Evolutionary conservation across 768 basidiomycete species (phyloP), one percentile per base, ranked within the genome.

Genomic region (Podaxis sp.): DNA sequence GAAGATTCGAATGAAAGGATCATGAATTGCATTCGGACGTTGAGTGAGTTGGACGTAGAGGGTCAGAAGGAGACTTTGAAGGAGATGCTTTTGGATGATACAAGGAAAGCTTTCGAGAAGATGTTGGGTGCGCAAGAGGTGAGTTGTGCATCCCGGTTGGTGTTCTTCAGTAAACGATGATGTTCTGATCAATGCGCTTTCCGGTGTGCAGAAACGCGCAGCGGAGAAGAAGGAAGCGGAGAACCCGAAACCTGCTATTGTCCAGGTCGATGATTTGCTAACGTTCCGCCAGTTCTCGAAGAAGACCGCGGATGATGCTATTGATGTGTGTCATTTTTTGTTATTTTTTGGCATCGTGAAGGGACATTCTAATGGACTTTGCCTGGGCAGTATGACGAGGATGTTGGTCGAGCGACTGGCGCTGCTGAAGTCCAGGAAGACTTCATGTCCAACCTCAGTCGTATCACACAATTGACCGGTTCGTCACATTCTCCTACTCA

Each of bases 111-210:
- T 5, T 99, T 93, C 72, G 84, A 92, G 46, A 95, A 90, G 77
- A 99, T 99, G 96, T 82, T 99, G n/a, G 82, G 83, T 58, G 93
- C 93, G 5, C 95, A 97, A 70, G 96, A 98, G 87, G 93, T 91
- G 58, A 26, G 77, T 65, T 50, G 49, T 24, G n/a, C 10, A 6
- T 48, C 49, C 49, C 11, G 4, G 49, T 7, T 8, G 22, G 26
- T 5, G 26, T 33, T 33, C 10, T 33, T 33, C 8, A 28, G 26
- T 12, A 50, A 50, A 11, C 8, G 12, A 20, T 46, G 15, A 13
- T 8, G 3, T 50, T 24, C 12, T 50, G 33, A 33, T 0, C 1
- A 28, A 50, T 13, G 24, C 24, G 8, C 13, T 24, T 24, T 50
- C 44, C 40, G 38, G 56, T 37, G 0, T 61, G 15, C 62, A 95